Evolutionary conservation across 495 filamentous ascomycete genomes (phyloP).

Genomic region (Friedmanniomyces endolithicus): DNA sequence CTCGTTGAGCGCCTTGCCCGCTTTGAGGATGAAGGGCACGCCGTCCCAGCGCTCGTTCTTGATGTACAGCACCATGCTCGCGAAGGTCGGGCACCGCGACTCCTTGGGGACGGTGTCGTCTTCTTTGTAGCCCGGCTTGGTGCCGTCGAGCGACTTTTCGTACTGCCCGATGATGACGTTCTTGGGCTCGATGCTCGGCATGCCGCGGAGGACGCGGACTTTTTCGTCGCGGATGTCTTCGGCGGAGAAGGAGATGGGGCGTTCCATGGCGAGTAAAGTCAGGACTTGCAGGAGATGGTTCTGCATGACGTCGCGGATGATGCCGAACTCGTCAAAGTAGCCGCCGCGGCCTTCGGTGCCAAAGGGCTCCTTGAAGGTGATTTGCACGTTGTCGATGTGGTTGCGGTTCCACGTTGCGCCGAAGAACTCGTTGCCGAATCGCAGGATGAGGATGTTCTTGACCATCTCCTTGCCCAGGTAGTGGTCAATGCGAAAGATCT

Average conservation of each 20-base stretch:
- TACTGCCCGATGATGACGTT: conserved; percentile 99
- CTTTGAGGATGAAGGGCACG: conserved; percentile 98
- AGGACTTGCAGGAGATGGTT: conserved; percentile 83
- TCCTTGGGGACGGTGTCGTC: conserved; percentile 98
- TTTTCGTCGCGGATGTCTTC: conserved; percentile 99
- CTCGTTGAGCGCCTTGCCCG: conserved; percentile 97
- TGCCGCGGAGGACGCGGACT: conserved; percentile 86
- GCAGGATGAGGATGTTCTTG: conserved; percentile 96
- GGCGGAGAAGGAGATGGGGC: conserved; percentile 93
- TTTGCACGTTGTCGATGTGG: conserved; percentile 98
- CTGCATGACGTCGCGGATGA: conserved; percentile 83
- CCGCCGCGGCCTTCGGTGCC: conserved; percentile 98
- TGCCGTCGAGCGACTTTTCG: conserved; percentile 88
- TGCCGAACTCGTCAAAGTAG: conserved; percentile 99
- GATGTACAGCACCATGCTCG: conserved; percentile 90
- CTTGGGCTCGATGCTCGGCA: conserved; percentile 95
- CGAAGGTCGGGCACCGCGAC: conserved; percentile 94
- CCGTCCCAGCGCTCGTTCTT: conserved; percentile 99
- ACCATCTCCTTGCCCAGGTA: conserved; percentile 99
- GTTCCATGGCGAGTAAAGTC: conserved; percentile 94
- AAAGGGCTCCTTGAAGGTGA: conserved; percentile 99
- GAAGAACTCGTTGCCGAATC: conserved; percentile 99
- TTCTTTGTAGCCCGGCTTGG: conserved; percentile 95
- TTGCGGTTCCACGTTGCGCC: conserved; percentile 98
- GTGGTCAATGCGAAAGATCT: conserved; percentile 99